Percentiles rank a stretch among this genome's conserved stretches.
Evolutionary conservation across 1,284 basidiomycete genomes (phyloP).

Genomic region (Cutaneotrichosporon spelunceum): DNA sequence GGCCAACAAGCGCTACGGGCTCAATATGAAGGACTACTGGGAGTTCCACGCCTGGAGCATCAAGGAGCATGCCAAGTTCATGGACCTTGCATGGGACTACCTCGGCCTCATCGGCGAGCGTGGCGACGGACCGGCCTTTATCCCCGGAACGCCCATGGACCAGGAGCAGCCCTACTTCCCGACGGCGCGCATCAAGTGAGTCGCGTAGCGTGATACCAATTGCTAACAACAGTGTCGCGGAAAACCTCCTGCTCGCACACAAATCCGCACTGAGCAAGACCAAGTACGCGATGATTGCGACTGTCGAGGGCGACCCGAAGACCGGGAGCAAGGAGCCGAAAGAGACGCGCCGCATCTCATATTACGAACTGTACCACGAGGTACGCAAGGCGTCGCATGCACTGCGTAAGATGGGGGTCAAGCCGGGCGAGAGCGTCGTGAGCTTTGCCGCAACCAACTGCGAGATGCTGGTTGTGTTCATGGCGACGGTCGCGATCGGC

Average conservation of each 20-base stretch:
- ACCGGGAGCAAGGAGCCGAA: conserved; percentile 15
- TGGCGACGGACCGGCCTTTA: conserved; percentile 21
- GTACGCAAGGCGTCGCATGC: conserved; percentile 18
- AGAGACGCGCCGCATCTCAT: conserved; percentile 25
- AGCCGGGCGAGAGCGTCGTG: conserved; percentile 22
- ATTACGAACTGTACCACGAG: conserved; percentile 25
- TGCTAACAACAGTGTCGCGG: conserved; percentile 20
- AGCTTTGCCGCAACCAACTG: conserved; percentile 22
- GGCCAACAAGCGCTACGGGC: conserved; percentile 21
- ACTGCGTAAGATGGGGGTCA: conserved; percentile 20
- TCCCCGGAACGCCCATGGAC: conserved; percentile 24
- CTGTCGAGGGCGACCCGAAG: conserved; percentile 22
- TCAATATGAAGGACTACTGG: conserved; percentile 22
- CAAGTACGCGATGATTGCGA: conserved; percentile 22
- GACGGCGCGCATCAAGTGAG: conserved; percentile 22
- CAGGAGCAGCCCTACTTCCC: conserved; percentile 23
- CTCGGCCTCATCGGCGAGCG: conserved; percentile 22
- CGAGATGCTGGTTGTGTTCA: conserved; percentile 25
- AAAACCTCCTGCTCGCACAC: conserved; percentile 23
- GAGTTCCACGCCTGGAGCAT: conserved; percentile 24
- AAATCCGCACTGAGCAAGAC: conserved; percentile 19
- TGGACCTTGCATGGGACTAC: conserved; percentile 24
- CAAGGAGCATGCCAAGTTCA: conserved; percentile 17
- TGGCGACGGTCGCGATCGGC: conserved; percentile 23
- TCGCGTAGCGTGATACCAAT: background rate